Base-by-base conservation (phyloP, 2,329 filamentous ascomycete species). In the Mollisiaceae sp. region DNA sequence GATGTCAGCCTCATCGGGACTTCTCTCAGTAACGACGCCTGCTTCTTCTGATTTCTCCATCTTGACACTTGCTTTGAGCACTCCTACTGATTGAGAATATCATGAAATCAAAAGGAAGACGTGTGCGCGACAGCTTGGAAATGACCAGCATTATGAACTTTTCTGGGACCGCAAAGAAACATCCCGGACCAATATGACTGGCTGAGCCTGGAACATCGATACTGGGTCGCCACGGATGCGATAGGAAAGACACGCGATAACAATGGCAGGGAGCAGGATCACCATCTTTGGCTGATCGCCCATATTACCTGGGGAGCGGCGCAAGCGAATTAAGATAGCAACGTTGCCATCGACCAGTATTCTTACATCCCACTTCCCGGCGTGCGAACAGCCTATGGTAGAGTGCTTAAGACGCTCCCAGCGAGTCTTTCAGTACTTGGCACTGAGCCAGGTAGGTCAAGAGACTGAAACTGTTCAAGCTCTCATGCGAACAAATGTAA, bases 1-100 rank as follows among this genome's bases (percentile, higher is more conserved):
- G 12, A 39, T 38, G 58, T 65, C 52, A 12, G 38, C 56, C n/a
- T 63, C 61, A 20, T 39, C 41, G 2, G 41, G 24, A 22, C 15
- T 3, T 24, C 6, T 9, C 8, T 52, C 38, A 35, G 22, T 8
- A 8, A 24, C 18, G 15, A 50, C 22, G 24, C 55, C 39, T 12
- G 43, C 24, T 32, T 50, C 61, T 36, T 57, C 55, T 38, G 55
- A n/a, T 57, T 57, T 57, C 12, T 35, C 55, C 55, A 57, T 57
- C 36, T 41, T 57, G 55, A 57, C 15, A 35, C 12, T 54, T 54
- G 24, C 27, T 35, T 18, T 12, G 24, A 35, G 22, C 4, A 35
- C 4, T 32, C 12, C 4, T 6, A 27, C 6, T 12, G 4, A 54
- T 24, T 18, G 24, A 32, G 14, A 54, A 6, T 50, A 20, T 1